These are phyloP conservation scores for Metschnikowia reukaufii DNA, from an alignment of 805 yeast genomes.

Conservation along the genomic window DNA sequence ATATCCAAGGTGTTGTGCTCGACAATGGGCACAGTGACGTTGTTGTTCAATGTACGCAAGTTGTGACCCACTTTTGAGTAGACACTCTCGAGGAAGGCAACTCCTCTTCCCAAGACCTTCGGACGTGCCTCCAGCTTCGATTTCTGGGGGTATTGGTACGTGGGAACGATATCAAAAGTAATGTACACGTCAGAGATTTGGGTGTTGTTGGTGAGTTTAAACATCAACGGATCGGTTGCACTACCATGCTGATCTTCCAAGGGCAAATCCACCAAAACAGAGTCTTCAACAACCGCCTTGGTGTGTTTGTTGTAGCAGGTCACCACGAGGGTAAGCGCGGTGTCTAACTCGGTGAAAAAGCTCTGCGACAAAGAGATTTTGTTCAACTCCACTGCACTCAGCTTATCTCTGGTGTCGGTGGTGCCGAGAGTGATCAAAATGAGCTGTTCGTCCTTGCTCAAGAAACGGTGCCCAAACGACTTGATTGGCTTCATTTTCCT, in stretches of 20 bases:
- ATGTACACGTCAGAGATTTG: constrained; percentile 55
- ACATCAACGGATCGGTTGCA: constrained; percentile 72
- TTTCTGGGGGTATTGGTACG: constrained; percentile 54
- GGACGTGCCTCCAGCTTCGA: constrained; percentile 5
- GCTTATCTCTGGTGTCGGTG: constrained; percentile 65
- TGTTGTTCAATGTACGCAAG: constrained; percentile 63
- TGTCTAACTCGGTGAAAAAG: constrained; percentile 81
- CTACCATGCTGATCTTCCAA: constrained; percentile 71
- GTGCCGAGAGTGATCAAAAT: constrained; percentile 85
- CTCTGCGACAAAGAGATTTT: constrained; percentile 74
- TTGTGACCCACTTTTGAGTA: constrained; percentile 67
- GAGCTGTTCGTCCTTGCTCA: constrained; percentile 62
- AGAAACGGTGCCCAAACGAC: constrained; percentile 81
- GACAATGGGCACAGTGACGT: constrained; percentile 71
- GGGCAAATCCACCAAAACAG: constrained; percentile 74
- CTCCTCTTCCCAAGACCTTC: constrained; percentile 71
- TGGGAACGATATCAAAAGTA: constrained; percentile 85
- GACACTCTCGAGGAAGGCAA: constrained; percentile 63
- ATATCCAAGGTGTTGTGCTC: constrained; percentile 70
- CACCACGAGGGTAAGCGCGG: constrained; percentile 76
- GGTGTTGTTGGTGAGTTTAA: constrained; percentile 52
- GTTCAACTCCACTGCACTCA: constrained; percentile 64
- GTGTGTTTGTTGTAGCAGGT: constrained; percentile 35
- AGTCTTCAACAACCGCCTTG: constrained; percentile 46
- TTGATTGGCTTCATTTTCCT: constrained; percentile 56